These are phyloP conservation scores for Penicillium riverlandense DNA, from an alignment of 495 filamentous ascomycete species.

Conservation along the genomic window DNA sequence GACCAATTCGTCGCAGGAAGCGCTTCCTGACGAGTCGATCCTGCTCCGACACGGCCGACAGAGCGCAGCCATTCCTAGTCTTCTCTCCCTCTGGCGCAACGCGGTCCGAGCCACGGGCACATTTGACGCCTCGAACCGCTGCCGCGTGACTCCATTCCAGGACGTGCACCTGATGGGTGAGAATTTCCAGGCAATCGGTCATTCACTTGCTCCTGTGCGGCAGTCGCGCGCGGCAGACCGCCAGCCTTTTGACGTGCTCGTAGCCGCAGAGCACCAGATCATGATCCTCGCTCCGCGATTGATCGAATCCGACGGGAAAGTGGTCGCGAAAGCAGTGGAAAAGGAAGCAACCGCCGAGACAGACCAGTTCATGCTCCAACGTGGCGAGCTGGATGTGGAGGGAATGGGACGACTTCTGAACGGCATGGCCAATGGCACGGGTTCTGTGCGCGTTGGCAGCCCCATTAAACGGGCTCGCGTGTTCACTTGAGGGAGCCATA, in stretches of 20 bases:
- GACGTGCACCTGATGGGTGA: slow-evolving; percentile 59
- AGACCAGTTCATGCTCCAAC: slow-evolving; percentile 38
- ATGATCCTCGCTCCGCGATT: slow-evolving; percentile 46
- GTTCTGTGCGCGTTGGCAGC: slow-evolving; percentile 28
- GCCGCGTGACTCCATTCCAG: slow-evolving; percentile 35
- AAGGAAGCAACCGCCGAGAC: slow-evolving; percentile 16
- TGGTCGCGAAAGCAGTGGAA: slow-evolving; percentile 4
- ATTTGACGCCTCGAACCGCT: slow-evolving; percentile 39
- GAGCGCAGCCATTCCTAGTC: slow-evolving; percentile 53
- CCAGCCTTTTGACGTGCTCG: slow-evolving; percentile 49
- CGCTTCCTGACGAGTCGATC: slow-evolving; percentile 54
- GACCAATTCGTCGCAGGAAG: slow-evolving; percentile 36
- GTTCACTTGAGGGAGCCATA: slow-evolving; percentile 24
- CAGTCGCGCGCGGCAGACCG: slow-evolving; percentile 30
- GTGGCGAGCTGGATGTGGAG: slow-evolving; percentile 43
- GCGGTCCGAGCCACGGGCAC: slow-evolving; percentile 53
- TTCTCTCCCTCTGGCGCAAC: slow-evolving; percentile 62
- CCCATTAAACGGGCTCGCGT: slow-evolving; percentile 36
- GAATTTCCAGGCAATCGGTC: slow-evolving; percentile 50
- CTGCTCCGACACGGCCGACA: slow-evolving; percentile 61
- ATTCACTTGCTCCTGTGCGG: slow-evolving; percentile 38
- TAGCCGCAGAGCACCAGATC: slow-evolving; percentile 58
- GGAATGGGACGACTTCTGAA: slow-evolving; percentile 46
- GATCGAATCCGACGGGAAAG: slow-evolving; percentile 17
- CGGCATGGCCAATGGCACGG: slow-evolving; percentile 32